Evolutionary conservation across 352 stramenopile genomes (phyloP), one percentile per base, ranked within the genome.

Genomic region (Peronosclerospora sorghi): DNA sequence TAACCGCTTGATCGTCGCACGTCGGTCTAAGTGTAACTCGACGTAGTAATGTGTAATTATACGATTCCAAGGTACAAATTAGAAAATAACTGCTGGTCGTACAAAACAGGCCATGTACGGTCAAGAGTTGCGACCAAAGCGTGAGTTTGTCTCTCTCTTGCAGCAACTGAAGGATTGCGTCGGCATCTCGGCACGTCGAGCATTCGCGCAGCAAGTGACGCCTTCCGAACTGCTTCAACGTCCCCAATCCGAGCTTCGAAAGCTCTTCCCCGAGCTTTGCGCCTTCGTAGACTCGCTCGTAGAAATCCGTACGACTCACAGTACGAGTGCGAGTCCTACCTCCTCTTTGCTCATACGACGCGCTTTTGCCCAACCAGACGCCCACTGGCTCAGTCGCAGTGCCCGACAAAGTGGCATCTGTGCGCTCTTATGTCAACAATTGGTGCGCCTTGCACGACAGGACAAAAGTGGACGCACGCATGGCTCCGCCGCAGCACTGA

Each of bases 351-450:
- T 54, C 0, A 45, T 73, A 13, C 63, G 63, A 5, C 15, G 24
- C 2, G 65, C 60, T 2, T 83, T 84, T 19, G 21, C 20, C 8
- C 57, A 79, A 20, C 52, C 55, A 18, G 45, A 68, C 1, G 65
- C 58, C 2, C 62, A 79, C 27, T 86, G 74, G 74, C 43, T 86
- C 17, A 70, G 61, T 28, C 74, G 67, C 19, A 73, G 71, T 19
- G 66, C 71, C 14, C 36, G 73, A 6, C 45, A 86, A 32, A 84
- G 68, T 32, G 74, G 74, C 12, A 52, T 73, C 26, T 64, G 59
- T 0, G 54, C 59, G 10, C 54, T 83, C 19, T 43, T 86, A 29
- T 72, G 71, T 36, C 63, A 68, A 28, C 62, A 76, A 35, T 38
- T 86, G 18, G 28, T 82, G 37, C 57, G 60, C 1, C 50, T 68